Percentiles rank a stretch among this genome's conserved stretches.
phyloP scores from a whole-genome alignment of 371 early-diverging fungal genomes.

The Mucor piriformis region DNA sequence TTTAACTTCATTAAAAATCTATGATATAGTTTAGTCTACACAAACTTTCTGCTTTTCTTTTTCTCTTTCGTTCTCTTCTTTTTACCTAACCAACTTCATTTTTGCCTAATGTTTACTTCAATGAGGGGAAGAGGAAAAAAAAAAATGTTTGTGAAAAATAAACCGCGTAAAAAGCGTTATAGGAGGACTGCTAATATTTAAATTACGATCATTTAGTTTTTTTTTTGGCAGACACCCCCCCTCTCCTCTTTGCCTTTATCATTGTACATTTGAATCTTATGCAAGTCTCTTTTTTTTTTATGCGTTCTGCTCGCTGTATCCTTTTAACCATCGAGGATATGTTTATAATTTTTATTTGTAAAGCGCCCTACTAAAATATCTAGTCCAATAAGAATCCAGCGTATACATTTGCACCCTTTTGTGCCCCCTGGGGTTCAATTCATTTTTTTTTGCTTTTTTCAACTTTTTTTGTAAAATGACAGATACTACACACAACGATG shows the following conservation, averaged over 20 bases:
- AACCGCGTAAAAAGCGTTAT: not conserved
- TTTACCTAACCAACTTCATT: constrained; percentile 31
- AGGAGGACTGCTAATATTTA: not conserved
- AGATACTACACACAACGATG: constrained; percentile 26
- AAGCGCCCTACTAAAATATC: no score
- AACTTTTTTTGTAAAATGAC: not conserved
- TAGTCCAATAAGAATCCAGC: not conserved
- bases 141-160: constrained; percentile 1
- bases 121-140: not conserved
- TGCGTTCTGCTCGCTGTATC: no score
- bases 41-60: no score
- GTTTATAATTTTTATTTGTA: no score
- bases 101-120: not conserved
- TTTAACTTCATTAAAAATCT: constrained; percentile 96
- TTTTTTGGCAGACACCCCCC: no score
- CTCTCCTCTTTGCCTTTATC: no score
- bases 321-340: no score
- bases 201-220: no score
- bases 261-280: no score
- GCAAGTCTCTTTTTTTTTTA: no score
- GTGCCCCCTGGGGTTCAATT: not conserved
- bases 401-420: not conserved
- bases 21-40: no score
- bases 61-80: not conserved
- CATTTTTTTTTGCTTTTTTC: not conserved